phyloP scores from a whole-genome alignment of 371 early-diverging fungal species.

The Actinomucor elegans region DNA sequence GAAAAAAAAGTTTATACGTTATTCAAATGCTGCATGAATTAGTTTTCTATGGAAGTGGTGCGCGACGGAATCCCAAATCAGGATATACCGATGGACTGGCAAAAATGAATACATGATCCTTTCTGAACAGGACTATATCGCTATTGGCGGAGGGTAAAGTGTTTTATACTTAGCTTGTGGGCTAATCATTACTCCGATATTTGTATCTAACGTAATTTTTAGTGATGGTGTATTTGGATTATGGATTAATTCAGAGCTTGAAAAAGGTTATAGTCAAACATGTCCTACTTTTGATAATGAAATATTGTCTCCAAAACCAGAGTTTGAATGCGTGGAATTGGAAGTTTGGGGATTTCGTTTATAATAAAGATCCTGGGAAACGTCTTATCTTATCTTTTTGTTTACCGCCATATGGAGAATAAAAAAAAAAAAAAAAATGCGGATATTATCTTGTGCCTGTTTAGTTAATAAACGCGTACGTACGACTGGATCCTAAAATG shows the following conservation, averaged over 20 bases:
- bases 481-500: too few relatives aligned
- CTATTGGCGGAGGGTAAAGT: conserved; percentile 88
- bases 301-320: conserved; percentile 41
- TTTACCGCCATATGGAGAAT: too few relatives aligned
- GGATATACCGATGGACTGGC: conserved; percentile 81
- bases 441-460: too few relatives aligned
- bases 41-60: conserved; percentile 44
- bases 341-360: conserved; percentile 29
- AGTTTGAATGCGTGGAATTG: conserved; percentile 27
- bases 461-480: too few relatives aligned
- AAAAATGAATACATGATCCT: conserved; percentile 88
- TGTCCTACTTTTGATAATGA: conserved; percentile 92
- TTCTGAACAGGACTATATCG: conserved; percentile 80
- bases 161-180: background rate
- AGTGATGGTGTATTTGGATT: conserved; percentile 88
- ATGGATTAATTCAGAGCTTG: conserved; percentile 88
- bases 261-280: conserved; percentile 76
- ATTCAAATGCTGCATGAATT: background rate
- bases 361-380: conserved; percentile 2
- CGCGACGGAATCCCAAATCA: conserved; percentile 32
- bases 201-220: background rate
- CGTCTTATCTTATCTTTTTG: too few relatives aligned
- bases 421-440: too few relatives aligned
- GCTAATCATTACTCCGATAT: background rate
- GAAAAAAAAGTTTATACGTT: background rate